A percentile compares a stretch with the other conserved stretches of the same genome.
phyloP scores from a whole-genome alignment of 768 basidiomycete species.

The Tricholoma sp. region DNA sequence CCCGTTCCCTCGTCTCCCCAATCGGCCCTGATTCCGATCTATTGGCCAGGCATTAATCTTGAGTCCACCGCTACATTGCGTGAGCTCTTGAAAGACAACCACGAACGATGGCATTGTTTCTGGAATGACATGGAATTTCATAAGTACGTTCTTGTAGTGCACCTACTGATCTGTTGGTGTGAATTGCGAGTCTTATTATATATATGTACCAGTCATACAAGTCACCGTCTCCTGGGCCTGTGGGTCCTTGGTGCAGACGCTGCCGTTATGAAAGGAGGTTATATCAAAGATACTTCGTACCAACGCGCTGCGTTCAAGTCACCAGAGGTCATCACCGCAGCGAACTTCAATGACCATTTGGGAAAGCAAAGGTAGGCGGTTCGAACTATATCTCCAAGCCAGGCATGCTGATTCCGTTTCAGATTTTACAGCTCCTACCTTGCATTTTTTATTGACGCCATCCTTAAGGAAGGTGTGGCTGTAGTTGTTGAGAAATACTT shows the following conservation, averaged over 20 bases:
- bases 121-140: conserved; percentile 47
- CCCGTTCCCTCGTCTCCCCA: conserved; percentile 26
- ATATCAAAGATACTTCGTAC: conserved; percentile 26
- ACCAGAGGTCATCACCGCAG: conserved; percentile 36
- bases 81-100: conserved; percentile 43
- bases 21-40: conserved; percentile 21
- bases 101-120: conserved; percentile 43
- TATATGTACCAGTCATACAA: conserved; percentile 12
- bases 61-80: conserved; percentile 27
- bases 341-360: conserved; percentile 51
- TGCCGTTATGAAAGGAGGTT: conserved; percentile 33
- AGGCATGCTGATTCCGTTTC: neutral
- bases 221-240: conserved; percentile 24
- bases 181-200: neutral
- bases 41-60: conserved; percentile 29
- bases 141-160: conserved; percentile 33
- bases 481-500: conserved; percentile 50
- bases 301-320: conserved; percentile 36
- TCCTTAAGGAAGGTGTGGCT: conserved; percentile 35
- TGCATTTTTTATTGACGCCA: conserved; percentile 39
- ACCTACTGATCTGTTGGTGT: neutral
- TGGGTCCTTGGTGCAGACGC: conserved; percentile 25
- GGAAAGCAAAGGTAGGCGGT: conserved; percentile 48
- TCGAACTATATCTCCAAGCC: neutral
- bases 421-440: conserved; percentile 54